Evolutionary conservation across 768 basidiomycete species (phyloP), one percentile per base, ranked within the genome.

Genomic region (Strobilomyces confusus): DNA sequence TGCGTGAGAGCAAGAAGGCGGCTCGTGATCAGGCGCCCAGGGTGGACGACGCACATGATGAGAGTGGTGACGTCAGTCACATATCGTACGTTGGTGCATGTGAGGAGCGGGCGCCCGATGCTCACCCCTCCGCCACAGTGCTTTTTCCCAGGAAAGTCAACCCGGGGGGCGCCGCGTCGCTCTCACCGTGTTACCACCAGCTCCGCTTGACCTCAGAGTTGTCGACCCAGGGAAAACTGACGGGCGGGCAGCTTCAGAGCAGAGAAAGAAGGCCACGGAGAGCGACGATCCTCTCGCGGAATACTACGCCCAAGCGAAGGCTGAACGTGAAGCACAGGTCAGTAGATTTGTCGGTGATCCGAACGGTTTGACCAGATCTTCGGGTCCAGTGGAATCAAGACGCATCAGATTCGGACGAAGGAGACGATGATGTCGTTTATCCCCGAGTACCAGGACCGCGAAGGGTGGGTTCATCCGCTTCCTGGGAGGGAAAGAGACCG

Each of bases 221-320:
- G 30, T 51, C 29, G 52, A 44, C 5, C 22, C 43, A 34, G 48
- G 30, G 34, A 56, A 52, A 23, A n/a, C 23, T 23, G 38, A 49
- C n/a, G 48, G 32, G 2, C 49, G 9, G 36, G 52, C 48, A 30
- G 33, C 9, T 37, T 44, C 44, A 17, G 43, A 37, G 20, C 46
- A 43, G 36, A 55, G 9, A n/a, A 41, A 34, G 25, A 56, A 42
- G 29, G 36, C 44, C 26, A 32, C 25, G 14, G 59, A 56, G 33
- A 50, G 20, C 14, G 58, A 55, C 36, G 87, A 89, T 62, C 85
- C 87, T 0, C 70, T 89, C 48, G 79, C 79, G 1, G 78, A 82
- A 56, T 87, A 85, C 60, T 89, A 88, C 60, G 75, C 70, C 4
- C 69, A 75, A 58, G 87, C 86, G 2, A 76, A 69, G 44, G 79